These are phyloP conservation scores for Fusarium nelsonii DNA, from an alignment of 2,329 filamentous ascomycete species.

Conservation along the genomic window DNA sequence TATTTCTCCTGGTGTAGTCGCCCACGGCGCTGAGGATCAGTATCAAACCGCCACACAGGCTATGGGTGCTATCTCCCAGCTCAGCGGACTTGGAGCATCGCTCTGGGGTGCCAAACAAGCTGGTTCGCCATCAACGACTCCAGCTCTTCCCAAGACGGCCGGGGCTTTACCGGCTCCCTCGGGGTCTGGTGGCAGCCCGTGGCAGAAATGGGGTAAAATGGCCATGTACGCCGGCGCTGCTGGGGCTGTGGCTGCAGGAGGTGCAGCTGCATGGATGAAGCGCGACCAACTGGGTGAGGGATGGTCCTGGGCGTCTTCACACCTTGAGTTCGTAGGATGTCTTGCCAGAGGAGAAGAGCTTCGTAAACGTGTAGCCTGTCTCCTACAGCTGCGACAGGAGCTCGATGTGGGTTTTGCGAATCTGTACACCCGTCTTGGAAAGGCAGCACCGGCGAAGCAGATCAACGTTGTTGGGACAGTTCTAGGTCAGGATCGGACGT, in stretches of 20 bases:
- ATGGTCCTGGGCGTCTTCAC: constrained; percentile 85
- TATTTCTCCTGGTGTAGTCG: constrained; percentile 84
- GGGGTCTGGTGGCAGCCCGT: constrained; percentile 56
- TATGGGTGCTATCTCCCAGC: constrained; percentile 75
- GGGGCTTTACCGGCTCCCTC: constrained; percentile 50
- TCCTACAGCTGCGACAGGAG: constrained; percentile 74
- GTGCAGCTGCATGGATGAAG: constrained; percentile 87
- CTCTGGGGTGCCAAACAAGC: constrained; percentile 69
- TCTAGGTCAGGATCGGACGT: constrained; percentile 81
- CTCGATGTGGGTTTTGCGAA: constrained; percentile 84
- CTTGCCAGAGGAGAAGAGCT: constrained; percentile 87
- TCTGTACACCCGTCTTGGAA: constrained; percentile 86
- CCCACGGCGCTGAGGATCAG: constrained; percentile 87
- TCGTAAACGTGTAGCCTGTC: constrained; percentile 75
- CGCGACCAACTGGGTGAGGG: constrained; percentile 83
- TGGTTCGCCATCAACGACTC: constrained; percentile 30
- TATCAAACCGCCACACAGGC: constrained; percentile 77
- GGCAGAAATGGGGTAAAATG: constrained; percentile 86
- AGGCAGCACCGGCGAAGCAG: constrained; percentile 69
- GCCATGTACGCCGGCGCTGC: constrained; percentile 89
- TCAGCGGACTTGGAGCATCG: constrained; percentile 74
- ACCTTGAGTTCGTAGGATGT: constrained; percentile 93
- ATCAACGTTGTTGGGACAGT: constrained; percentile 68
- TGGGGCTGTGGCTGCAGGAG: constrained; percentile 82
- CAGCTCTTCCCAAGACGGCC: constrained; percentile 40